Evolutionary conservation across 768 basidiomycete genomes (phyloP).

Genomic region (Amanita phalloides): DNA sequence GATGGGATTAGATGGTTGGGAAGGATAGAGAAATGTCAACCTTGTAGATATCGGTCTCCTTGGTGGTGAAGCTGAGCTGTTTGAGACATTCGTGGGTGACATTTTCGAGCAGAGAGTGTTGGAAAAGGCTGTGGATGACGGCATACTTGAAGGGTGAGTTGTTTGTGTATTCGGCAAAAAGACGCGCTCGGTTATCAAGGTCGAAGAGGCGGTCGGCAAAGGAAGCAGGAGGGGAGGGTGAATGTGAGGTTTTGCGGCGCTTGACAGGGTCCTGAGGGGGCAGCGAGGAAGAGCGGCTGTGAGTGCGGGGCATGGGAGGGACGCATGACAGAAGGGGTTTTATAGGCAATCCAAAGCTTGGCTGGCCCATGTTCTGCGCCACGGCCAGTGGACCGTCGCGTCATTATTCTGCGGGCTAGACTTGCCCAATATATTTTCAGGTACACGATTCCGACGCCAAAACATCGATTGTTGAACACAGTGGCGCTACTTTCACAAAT

Average conservation of each 20-base stretch:
- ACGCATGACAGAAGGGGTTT: neutral
- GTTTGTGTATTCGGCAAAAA: slow-evolving; percentile 44
- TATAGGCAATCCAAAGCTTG: neutral
- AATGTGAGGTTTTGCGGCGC: slow-evolving; percentile 19
- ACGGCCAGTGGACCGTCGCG: too few relatives aligned
- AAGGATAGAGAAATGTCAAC: slow-evolving; percentile 23
- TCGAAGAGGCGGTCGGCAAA: slow-evolving; percentile 52
- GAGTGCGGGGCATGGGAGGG: slow-evolving; percentile 31
- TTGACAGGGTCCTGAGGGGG: slow-evolving; percentile 13
- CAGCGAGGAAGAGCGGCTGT: slow-evolving; percentile 35
- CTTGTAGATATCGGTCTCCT: slow-evolving; percentile 99
- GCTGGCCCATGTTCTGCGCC: too few relatives aligned
- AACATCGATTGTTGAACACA: too few relatives aligned
- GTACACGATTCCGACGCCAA: too few relatives aligned
- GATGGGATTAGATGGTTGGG: slow-evolving; percentile 4
- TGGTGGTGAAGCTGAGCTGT: slow-evolving; percentile 78
- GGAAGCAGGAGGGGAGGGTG: slow-evolving; percentile 12
- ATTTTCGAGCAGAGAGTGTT: slow-evolving; percentile 66
- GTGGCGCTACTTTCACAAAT: too few relatives aligned
- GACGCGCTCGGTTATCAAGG: slow-evolving; percentile 38
- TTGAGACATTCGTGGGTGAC: slow-evolving; percentile 79
- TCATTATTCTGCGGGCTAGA: too few relatives aligned
- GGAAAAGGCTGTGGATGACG: slow-evolving; percentile 72
- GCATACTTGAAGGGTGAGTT: slow-evolving; percentile 76
- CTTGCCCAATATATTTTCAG: too few relatives aligned